Evolutionary conservation across 495 filamentous ascomycete species (phyloP), one percentile per base, ranked within the genome.

Genomic region (Trichocladium uniseriatum): DNA sequence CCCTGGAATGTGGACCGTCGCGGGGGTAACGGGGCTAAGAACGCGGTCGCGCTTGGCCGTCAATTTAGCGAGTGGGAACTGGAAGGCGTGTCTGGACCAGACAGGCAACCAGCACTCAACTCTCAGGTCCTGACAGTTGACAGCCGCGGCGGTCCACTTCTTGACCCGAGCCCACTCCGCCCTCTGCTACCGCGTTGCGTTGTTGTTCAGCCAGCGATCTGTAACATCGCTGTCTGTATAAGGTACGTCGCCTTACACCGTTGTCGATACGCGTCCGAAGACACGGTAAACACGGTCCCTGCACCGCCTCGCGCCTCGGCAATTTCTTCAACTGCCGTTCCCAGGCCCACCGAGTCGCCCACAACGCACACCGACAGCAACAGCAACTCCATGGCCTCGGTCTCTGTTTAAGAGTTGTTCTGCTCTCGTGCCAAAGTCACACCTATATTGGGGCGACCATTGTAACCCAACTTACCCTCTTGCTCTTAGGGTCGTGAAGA

Each of bases 41-140:
- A 63, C 61, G 61, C 61, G 60, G 59, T 61, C 58, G 59, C 61
- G 59, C 51, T 62, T 53, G 39, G 47, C 21, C 31, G 31, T 41
- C 16, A 45, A 41, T 49, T 44, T 38, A 19, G 24, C 21, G 38
- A 43, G 38, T 31, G 16, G 4, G 20, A 24, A n/a, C 8, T 8
- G 20, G n/a, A 15, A 19, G 19, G 31, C 31, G 13, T 10, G 13
- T 34, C 45, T 24, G 28, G 15, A 7, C 19, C 22, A 18, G 40
- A 37, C 15, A 19, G 38, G 38, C 38, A 48, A 37, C 51, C 37
- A 41, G n/a, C 42, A 39, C 15, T 4, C 32, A 15, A 37, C 20
- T 36, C n/a, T n/a, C n/a, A n/a, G n/a, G n/a, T n/a, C n/a, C n/a
- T n/a, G n/a, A n/a, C n/a, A n/a, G n/a, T n/a, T n/a, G n/a, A n/a